Base-by-base conservation (phyloP, 208 protist species). In the Hexamita inflata region DNA sequence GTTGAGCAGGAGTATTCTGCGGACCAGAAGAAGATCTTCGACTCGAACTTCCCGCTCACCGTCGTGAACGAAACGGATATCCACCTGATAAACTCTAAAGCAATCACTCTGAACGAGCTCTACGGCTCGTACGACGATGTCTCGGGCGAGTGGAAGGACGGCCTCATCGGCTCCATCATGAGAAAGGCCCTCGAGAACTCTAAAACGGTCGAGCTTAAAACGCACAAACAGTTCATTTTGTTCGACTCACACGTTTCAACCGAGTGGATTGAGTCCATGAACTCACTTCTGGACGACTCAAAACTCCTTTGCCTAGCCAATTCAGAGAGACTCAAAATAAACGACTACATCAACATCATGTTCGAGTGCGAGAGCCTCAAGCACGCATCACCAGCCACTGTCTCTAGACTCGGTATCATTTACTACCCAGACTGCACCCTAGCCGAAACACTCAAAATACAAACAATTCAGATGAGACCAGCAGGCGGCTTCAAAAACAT, bases 181-280 rank as follows among this genome's bases (percentile, higher is more conserved):
- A 87, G 93, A 58, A 80, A 88, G 58, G 94, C 96, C 75, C 95
- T 95, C 83, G 79, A 57, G 30, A 79, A 62, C 9, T 74, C 81
- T 61, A 87, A 83, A 62, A 89, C 53, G 28, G 42, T 68, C 29
- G 66, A 74, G 79, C 87, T 83, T 28, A 19, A 29, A 11, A 78
- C 84, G 73, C 91, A 95, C 81, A 82, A 90, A 29, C 86, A 92
- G 34, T 97, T 95, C 79, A 91, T 98, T 73, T 86, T 97, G 41
- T 98, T 97, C 84, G 95, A 98, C 81, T 93, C 93, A 58, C 94
- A 97, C 83, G 94, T 98, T 29, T 94, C 98, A 82, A 92, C 95
- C 2, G 41, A 84, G 0, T 89, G 86, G 86, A 89, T 89, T 77
- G 86, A 89, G 59, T 81, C 70, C 62, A 87, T 89, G 83, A 90